Evolutionary conservation across 2,329 filamentous ascomycete species (phyloP).

Genomic region (Phialophora macrospora): DNA sequence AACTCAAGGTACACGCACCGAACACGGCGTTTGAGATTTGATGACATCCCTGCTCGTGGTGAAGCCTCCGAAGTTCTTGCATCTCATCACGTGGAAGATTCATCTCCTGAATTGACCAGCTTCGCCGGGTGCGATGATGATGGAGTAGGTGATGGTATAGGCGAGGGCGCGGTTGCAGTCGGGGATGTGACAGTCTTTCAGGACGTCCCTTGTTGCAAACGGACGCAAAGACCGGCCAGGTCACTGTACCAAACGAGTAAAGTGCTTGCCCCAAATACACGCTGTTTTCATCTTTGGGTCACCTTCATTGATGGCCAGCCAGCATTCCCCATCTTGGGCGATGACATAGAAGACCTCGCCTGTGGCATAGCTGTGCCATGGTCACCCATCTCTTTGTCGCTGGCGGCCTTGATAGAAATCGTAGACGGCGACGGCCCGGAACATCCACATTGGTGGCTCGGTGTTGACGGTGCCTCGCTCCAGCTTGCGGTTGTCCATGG

Average conservation of each 20-base stretch:
- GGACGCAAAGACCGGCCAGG: background rate
- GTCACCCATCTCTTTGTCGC: background rate
- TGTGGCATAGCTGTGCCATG: background rate
- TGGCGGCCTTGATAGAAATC: slow-evolving; percentile 1
- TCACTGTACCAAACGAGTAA: background rate
- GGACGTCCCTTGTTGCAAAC: background rate
- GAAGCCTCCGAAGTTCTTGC: background rate
- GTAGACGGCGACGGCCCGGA: background rate
- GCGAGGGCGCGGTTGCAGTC: background rate
- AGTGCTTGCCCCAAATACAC: background rate
- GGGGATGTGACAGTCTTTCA: background rate
- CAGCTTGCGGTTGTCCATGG: background rate
- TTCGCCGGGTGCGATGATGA: background rate
- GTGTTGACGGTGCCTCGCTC: background rate
- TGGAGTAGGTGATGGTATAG: background rate
- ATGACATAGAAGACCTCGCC: slow-evolving; percentile 1
- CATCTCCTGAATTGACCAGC: slow-evolving; percentile 1
- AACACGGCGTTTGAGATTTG: background rate
- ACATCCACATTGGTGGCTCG: background rate
- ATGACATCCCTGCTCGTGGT: slow-evolving; percentile 2
- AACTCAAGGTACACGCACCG: background rate
- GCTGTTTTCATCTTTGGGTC: background rate
- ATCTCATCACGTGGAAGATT: background rate
- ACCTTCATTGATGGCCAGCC: background rate
- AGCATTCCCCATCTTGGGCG: background rate